Base-by-base conservation (phyloP, 345 rosid species). In the Hibiscus trionum region DNA sequence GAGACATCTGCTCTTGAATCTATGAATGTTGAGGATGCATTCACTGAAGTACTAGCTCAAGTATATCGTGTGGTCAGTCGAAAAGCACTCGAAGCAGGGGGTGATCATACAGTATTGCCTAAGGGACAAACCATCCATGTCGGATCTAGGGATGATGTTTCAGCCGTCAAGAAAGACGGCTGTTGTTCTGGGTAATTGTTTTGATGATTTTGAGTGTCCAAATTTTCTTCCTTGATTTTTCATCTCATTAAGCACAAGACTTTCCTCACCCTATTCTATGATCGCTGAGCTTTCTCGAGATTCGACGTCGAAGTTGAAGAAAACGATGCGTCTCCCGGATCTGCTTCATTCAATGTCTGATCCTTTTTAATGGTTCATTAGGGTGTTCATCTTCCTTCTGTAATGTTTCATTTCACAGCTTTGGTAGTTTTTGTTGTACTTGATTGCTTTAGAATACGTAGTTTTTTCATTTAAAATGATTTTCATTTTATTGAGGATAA, bases 1-100 rank as follows among this genome's bases (percentile, higher is more conserved):
- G 97, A 91, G 84, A 91, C 93, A 52, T 91, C 97, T 56, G 96
- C 96, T n/a, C 90, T 91, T 1, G 96, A 91, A 68, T 87, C 96
- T 2, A 26, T 86, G 84, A 88, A 90, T 52, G 97, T 90, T 0
- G 97, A 90, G 79, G 80, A 87, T 78, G 89, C 97, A 59, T 90
- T 91, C 80, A 88, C 93, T 9, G 82, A 90, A 77, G 89, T 90
- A 74, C 88, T 91, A 42, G 80, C 89, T 53, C 93, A 89, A 68
- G 88, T 91, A 72, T 82, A 91, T 76, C 91, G 73, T 16, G 91
- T 90, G 8, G 90, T 84, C 2, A 83, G 91, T 84, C 82, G 88
- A 75, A 90, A 84, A 74, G 91, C 90, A 1, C 80, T 90, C 1
- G 91, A 88, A 7, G 72, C 82, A 10, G 87, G 88, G 49, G 86